Evolutionary conservation across 441 rosid genomes (phyloP).

Genomic region (Euphorbia corollata): DNA sequence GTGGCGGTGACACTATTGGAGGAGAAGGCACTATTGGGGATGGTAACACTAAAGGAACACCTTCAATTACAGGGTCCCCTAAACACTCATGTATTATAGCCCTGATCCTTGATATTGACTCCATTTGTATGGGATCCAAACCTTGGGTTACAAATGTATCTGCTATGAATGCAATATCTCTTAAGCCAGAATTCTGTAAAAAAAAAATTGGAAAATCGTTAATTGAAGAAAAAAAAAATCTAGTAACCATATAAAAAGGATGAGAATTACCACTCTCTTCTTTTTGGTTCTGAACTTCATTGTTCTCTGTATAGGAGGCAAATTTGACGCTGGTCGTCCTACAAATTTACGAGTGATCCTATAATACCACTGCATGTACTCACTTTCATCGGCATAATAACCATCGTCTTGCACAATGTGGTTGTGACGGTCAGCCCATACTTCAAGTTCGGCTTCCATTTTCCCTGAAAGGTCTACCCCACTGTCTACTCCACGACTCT

Average conservation of each 20-base stretch:
- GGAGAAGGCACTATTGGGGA: background rate
- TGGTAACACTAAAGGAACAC: background rate
- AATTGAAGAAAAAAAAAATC: background rate
- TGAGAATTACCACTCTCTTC: slow-evolving; percentile 23
- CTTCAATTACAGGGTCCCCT: slow-evolving; percentile 25
- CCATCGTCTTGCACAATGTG: slow-evolving; percentile 35
- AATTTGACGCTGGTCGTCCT: slow-evolving; percentile 46
- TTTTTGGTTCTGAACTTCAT: slow-evolving; percentile 32
- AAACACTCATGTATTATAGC: slow-evolving; percentile 39
- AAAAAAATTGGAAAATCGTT: background rate
- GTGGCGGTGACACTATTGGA: background rate
- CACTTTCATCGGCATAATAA: slow-evolving; percentile 36
- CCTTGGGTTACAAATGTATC: slow-evolving; percentile 34
- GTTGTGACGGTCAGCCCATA: slow-evolving; percentile 49
- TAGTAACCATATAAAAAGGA: background rate
- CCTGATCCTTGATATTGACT: slow-evolving; percentile 38
- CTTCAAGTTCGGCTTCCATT: slow-evolving; percentile 42
- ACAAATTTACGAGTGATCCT: slow-evolving; percentile 46
- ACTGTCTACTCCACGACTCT: slow-evolving; percentile 36
- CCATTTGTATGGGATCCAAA: slow-evolving; percentile 34
- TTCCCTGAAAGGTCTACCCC: slow-evolving; percentile 35
- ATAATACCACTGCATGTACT: slow-evolving; percentile 58
- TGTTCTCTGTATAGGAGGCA: slow-evolving; percentile 33
- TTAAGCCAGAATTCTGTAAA: slow-evolving; percentile 38
- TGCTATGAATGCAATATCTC: slow-evolving; percentile 42